These are phyloP conservation scores for Prunus padus DNA, from an alignment of 306 rosid genomes.

Conservation along the genomic window DNA sequence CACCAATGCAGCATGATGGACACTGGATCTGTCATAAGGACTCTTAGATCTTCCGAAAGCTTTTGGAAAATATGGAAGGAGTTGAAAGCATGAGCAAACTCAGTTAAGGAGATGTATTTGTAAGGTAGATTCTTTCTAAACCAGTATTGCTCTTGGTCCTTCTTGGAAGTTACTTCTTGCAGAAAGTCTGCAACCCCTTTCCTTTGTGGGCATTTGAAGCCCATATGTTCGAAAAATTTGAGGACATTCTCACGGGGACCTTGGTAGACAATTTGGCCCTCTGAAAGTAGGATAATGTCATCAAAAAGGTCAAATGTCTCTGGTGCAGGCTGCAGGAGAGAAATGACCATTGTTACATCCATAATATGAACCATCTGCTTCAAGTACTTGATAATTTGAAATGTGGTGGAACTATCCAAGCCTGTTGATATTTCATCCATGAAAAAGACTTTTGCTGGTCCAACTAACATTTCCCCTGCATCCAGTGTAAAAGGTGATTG, in stretches of 20 bases:
- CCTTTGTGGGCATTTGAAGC: slow-evolving; percentile 75
- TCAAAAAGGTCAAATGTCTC: slow-evolving; percentile 70
- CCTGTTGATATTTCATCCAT: slow-evolving; percentile 87
- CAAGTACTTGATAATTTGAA: slow-evolving; percentile 63
- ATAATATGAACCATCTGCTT: slow-evolving; percentile 61
- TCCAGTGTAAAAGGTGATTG: slow-evolving; percentile 3
- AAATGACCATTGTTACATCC: slow-evolving; percentile 62
- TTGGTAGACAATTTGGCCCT: slow-evolving; percentile 73
- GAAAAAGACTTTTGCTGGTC: slow-evolving; percentile 70
- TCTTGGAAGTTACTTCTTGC: slow-evolving; percentile 75
- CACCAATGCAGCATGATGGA: slow-evolving; percentile 63
- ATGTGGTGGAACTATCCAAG: slow-evolving; percentile 76
- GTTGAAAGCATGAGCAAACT: slow-evolving; percentile 44
- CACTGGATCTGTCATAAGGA: slow-evolving; percentile 45
- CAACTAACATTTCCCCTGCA: slow-evolving; percentile 78
- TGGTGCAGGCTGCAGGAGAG: slow-evolving; percentile 82
- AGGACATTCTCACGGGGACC: slow-evolving; percentile 61
- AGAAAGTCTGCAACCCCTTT: slow-evolving; percentile 77
- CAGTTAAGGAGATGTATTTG: slow-evolving; percentile 43
- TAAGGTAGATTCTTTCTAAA: slow-evolving; percentile 48
- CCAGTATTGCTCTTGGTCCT: slow-evolving; percentile 84
- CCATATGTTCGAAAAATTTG: slow-evolving; percentile 48
- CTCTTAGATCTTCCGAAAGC: slow-evolving; percentile 39
- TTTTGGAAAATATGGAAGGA: slow-evolving; percentile 35
- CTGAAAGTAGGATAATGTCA: slow-evolving; percentile 66